phyloP scores from a whole-genome alignment of 495 filamentous ascomycete species.

The Xylaria acuta region DNA sequence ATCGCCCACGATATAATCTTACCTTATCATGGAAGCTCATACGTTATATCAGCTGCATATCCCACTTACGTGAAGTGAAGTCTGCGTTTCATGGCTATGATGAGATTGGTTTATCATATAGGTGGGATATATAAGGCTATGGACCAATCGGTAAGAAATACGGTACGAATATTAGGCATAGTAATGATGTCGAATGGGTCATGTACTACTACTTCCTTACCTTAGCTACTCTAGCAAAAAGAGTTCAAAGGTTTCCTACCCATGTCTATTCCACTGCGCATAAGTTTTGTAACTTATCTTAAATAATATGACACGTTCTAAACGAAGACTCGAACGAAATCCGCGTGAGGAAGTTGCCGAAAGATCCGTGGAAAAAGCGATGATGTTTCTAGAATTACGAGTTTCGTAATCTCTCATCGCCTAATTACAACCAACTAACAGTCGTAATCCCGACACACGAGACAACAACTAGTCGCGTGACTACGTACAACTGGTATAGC shows the following conservation, averaged over 20 bases:
- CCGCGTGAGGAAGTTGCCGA: not conserved
- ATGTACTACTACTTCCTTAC: not conserved
- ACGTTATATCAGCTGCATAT: conserved; percentile 21
- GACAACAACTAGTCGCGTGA: not conserved
- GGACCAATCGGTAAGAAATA: not conserved
- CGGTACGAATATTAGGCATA: not conserved
- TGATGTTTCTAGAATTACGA: not conserved
- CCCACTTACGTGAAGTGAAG: conserved; percentile 3
- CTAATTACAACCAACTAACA: conserved; percentile 11
- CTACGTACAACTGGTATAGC: not conserved
- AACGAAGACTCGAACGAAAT: not conserved
- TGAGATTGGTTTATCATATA: conserved; percentile 7
- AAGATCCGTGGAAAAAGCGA: not conserved
- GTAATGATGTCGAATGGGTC: not conserved
- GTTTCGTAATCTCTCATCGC: not conserved
- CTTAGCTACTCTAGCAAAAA: not conserved
- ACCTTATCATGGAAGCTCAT: conserved; percentile 27
- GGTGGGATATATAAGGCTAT: not conserved
- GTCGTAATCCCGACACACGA: not conserved
- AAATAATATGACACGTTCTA: not conserved
- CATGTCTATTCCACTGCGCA: not conserved
- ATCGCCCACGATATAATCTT: conserved; percentile 25
- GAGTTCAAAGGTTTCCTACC: not conserved
- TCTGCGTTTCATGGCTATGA: conserved; percentile 13
- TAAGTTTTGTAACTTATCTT: not conserved